Evolutionary conservation across 306 rosid genomes (phyloP).

Genomic region (Mimosa bimucronata): DNA sequence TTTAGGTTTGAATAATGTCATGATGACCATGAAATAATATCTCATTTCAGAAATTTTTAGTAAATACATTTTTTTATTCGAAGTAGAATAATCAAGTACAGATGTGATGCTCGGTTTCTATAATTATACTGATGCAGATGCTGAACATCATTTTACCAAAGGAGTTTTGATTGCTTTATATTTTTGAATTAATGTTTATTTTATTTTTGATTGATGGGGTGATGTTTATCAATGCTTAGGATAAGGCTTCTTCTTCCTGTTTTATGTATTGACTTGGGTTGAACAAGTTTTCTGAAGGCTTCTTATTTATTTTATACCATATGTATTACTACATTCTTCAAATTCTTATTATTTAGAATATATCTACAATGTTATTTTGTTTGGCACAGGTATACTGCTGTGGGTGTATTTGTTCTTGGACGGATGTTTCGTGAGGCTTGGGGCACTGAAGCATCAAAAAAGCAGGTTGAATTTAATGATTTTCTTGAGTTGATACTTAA

Average conservation of each 20-base stretch:
- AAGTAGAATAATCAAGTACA: constrained; percentile 16
- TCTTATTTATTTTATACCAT: background rate
- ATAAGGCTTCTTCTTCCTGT: background rate
- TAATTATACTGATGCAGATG: background rate
- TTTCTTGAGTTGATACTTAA: constrained; percentile 71
- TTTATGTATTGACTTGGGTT: background rate
- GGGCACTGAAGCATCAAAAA: constrained; percentile 77
- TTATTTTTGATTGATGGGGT: background rate
- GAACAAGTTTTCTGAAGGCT: background rate
- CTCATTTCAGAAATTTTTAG: no score
- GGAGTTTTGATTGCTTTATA: background rate
- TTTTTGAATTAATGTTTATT: background rate
- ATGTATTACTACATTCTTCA: no score
- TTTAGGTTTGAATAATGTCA: constrained; percentile 16
- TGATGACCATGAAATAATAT: constrained; percentile 24
- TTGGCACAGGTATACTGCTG: constrained; percentile 87
- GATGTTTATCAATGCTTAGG: background rate
- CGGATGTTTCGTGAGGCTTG: constrained; percentile 86
- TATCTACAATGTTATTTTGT: constrained; percentile 3
- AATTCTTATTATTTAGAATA: background rate
- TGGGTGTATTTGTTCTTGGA: constrained; percentile 98
- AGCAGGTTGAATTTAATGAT: constrained; percentile 81
- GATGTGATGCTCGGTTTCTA: constrained; percentile 27
- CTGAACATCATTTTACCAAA: background rate
- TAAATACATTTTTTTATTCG: constrained; percentile 11